Percentiles rank a stretch among this genome's conserved stretches.
Evolutionary conservation across 208 protist genomes (phyloP).

Genomic region (Acanthamoeba royreba): DNA sequence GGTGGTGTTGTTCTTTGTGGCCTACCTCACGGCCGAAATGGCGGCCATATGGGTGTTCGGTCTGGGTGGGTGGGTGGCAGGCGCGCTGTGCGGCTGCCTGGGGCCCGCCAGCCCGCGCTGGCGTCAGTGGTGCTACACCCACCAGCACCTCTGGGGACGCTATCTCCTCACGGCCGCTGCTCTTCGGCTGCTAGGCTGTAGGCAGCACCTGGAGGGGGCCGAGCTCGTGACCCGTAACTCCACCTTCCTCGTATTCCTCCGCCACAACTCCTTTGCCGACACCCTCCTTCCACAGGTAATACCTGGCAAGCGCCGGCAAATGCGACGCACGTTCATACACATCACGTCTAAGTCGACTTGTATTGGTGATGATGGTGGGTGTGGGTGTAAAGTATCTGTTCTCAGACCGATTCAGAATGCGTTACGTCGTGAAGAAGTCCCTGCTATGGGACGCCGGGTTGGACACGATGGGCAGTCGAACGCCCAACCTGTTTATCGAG

Average conservation of each 20-base stretch:
- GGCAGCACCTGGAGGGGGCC: background rate
- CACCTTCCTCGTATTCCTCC: slow-evolving; percentile 22
- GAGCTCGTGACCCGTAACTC: background rate
- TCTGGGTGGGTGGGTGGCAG: background rate
- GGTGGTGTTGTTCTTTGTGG: background rate
- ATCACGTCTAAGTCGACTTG: too few relatives aligned
- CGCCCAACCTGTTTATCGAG: slow-evolving; percentile 61
- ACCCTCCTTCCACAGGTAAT: slow-evolving; percentile 59
- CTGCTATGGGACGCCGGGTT: slow-evolving; percentile 60
- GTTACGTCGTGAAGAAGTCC: slow-evolving; percentile 60
- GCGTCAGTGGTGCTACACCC: background rate
- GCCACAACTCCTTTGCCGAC: slow-evolving; percentile 57
- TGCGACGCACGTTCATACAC: background rate
- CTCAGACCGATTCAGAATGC: slow-evolving; percentile 52
- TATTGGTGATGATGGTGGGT: too few relatives aligned
- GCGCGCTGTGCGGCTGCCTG: background rate
- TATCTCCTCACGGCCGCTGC: background rate
- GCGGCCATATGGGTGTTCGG: background rate
- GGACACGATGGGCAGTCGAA: slow-evolving; percentile 54
- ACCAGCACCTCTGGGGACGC: background rate
- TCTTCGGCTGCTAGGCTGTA: background rate
- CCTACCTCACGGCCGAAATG: background rate
- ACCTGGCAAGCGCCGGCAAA: background rate
- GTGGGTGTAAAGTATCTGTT: background rate
- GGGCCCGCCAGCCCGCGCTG: background rate